Evolutionary conservation across 805 yeast species (phyloP).

Genomic region (Priceomyces medius): DNA sequence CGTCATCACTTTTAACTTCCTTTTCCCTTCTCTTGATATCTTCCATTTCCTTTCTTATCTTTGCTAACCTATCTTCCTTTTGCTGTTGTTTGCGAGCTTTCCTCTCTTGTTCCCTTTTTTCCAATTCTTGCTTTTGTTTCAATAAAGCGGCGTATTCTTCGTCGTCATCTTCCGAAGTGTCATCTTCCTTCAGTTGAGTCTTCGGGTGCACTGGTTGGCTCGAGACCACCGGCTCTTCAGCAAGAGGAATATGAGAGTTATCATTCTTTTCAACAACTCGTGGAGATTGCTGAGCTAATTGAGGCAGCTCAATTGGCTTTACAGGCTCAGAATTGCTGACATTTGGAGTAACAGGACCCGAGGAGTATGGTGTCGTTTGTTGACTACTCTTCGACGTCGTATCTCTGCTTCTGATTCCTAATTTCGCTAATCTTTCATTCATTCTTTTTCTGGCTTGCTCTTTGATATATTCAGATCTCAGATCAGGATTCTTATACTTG

Average conservation of each 20-base stretch:
- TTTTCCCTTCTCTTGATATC: constrained; percentile 40
- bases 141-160: constrained; percentile 50
- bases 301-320: background rate
- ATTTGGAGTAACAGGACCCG: background rate
- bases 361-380: background rate
- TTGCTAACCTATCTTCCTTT: constrained; percentile 59
- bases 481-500: constrained; percentile 53
- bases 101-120: constrained; percentile 40
- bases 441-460: constrained; percentile 74
- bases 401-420: constrained; percentile 57
- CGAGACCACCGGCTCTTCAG: background rate
- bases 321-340: background rate
- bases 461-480: constrained; percentile 75
- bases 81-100: constrained; percentile 54
- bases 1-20: constrained; percentile 27
- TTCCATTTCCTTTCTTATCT: constrained; percentile 58
- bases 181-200: constrained; percentile 8
- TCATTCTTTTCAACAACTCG: too few relatives aligned
- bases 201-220: background rate
- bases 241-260: background rate
- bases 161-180: constrained; percentile 40
- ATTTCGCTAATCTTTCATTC: constrained; percentile 80
- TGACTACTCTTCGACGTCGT: background rate
- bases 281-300: background rate
- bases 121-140: constrained; percentile 44